Conservation (phyloP, 2,329 filamentous ascomycete species). For the Talaromyces marneffei region DNA sequence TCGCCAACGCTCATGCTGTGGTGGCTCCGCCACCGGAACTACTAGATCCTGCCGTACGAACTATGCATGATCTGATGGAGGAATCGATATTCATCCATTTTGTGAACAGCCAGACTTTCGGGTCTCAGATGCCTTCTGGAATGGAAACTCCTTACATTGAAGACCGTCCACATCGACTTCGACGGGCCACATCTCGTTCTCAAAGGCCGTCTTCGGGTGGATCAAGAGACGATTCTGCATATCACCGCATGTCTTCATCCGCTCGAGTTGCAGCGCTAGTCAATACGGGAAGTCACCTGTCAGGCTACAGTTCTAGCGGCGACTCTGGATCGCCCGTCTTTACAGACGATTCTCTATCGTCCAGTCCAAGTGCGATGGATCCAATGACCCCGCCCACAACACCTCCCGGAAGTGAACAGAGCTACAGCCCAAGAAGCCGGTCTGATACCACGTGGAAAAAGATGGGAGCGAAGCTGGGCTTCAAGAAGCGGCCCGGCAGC, state of each 20-base stretch:
- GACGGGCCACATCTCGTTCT: slow-evolving; percentile 9
- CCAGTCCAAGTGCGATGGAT: slow-evolving; percentile 36
- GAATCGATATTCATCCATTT: slow-evolving; percentile 93
- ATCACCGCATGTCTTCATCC: slow-evolving; percentile 16
- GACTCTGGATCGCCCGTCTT: slow-evolving; percentile 35
- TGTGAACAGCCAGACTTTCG: slow-evolving; percentile 60
- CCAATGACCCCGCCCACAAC: slow-evolving; percentile 49
- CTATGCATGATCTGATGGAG: slow-evolving; percentile 95
- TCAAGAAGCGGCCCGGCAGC: slow-evolving; percentile 29
- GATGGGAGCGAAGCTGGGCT: slow-evolving; percentile 47
- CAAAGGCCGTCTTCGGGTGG: slow-evolving; percentile 19
- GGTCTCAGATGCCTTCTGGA: slow-evolving; percentile 42
- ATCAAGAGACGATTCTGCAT: slow-evolving; percentile 27
- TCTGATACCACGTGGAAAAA: slow-evolving; percentile 49
- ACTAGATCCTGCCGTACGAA: slow-evolving; percentile 74
- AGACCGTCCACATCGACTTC: slow-evolving; percentile 19
- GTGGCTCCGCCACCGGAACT: slow-evolving; percentile 67
- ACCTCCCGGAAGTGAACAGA: slow-evolving; percentile 41
- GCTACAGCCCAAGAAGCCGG: slow-evolving; percentile 34
- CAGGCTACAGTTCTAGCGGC: slow-evolving; percentile 34
- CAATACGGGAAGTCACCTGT: slow-evolving; percentile 31
- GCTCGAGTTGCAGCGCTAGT: slow-evolving; percentile 26
- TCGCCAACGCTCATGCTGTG: slow-evolving; percentile 55
- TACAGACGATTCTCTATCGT: slow-evolving; percentile 43
- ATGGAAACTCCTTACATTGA: slow-evolving; percentile 39